These are phyloP conservation scores for Geranium incanum DNA, from an alignment of 441 rosid genomes.

Conservation along the genomic window DNA sequence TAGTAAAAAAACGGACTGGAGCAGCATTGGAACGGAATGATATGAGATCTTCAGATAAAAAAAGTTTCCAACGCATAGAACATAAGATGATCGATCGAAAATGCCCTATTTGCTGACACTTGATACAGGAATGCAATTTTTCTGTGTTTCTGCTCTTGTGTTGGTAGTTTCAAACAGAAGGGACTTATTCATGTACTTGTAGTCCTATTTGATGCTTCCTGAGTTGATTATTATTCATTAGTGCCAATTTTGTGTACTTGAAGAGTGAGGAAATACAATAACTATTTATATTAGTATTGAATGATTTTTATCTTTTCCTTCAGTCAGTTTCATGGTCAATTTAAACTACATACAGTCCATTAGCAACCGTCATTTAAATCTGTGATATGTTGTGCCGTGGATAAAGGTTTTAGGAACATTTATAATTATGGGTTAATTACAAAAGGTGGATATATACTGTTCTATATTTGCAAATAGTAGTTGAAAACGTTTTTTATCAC, in stretches of 20 bases:
- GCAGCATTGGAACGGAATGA: slow-evolving; percentile 15
- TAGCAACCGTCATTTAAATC: too few species aligned
- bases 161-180: slow-evolving; percentile 10
- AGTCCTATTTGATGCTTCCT: slow-evolving; percentile 20
- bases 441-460: too few species aligned
- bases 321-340: too few species aligned
- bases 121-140: slow-evolving; percentile 25
- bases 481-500: too few species aligned
- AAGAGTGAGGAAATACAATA: neutral
- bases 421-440: too few species aligned
- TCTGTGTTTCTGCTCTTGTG: slow-evolving; percentile 11
- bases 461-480: too few species aligned
- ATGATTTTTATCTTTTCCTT: slow-evolving; percentile 9
- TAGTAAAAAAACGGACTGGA: slow-evolving; percentile 29
- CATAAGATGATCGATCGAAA: slow-evolving; percentile 16
- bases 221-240: slow-evolving; percentile 21
- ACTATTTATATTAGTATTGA: slow-evolving; percentile 15
- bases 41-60: slow-evolving; percentile 2
- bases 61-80: slow-evolving; percentile 16
- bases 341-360: too few species aligned
- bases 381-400: too few species aligned
- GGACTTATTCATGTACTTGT: slow-evolving; percentile 19
- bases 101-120: slow-evolving; percentile 12
- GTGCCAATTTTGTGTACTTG: slow-evolving; percentile 18
- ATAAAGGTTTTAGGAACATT: too few species aligned